A percentile compares a stretch with the other conserved stretches of the same genome.
These are phyloP conservation scores for Cercospora sesami DNA, from an alignment of 2,329 filamentous ascomycete species.

Conservation along the genomic window DNA sequence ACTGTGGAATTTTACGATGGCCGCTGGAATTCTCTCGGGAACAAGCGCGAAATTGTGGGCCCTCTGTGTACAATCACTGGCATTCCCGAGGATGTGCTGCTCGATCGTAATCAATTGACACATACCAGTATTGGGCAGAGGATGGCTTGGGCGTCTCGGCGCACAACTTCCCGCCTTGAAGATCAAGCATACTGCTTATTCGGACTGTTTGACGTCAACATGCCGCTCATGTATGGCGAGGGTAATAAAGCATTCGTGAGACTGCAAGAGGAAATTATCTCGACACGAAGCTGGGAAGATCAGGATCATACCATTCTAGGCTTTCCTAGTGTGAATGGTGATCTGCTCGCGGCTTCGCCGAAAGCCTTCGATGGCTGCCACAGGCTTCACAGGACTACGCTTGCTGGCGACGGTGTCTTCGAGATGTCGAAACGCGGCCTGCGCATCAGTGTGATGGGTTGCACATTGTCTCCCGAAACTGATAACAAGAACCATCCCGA, in stretches of 20 bases:
- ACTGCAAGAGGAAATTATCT: background rate
- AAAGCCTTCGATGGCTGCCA: background rate
- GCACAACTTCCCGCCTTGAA: background rate
- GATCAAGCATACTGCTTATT: constrained; percentile 3
- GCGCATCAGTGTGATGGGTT: background rate
- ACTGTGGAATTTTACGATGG: background rate
- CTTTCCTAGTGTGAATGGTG: background rate
- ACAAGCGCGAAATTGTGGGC: background rate
- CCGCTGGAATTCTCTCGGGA: background rate
- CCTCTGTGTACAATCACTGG: background rate
- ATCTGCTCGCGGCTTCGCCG: background rate
- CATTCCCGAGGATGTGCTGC: background rate
- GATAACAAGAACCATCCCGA: too few relatives aligned
- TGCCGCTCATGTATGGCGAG: background rate
- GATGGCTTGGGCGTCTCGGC: background rate
- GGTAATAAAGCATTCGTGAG: background rate
- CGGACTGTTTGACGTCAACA: background rate
- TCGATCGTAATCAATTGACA: too few relatives aligned
- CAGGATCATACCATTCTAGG: background rate
- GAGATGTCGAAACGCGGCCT: background rate
- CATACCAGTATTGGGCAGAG: background rate
- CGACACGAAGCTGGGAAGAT: background rate
- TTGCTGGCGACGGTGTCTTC: background rate
- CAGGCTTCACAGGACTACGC: background rate
- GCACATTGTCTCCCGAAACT: too few relatives aligned